Base-by-base conservation (phyloP, 768 basidiomycete species). In the Lenzites betulinus region DNA sequence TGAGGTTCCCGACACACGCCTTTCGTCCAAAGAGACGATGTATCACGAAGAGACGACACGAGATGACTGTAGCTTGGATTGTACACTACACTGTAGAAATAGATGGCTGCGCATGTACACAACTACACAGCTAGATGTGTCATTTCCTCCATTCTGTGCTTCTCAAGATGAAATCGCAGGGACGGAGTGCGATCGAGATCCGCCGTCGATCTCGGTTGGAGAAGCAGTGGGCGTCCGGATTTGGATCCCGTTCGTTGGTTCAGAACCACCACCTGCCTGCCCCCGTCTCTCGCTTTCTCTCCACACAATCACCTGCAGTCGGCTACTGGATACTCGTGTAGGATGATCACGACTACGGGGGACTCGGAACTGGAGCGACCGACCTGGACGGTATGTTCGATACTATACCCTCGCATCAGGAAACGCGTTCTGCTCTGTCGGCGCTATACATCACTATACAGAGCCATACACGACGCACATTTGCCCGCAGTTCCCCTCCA, bases 51-150 rank as follows among this genome's bases (percentile, higher is more conserved):
- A 11, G 26, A 57, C 25, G 44, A 49, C 33, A 23, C 26, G 20
- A 7, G 22, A 36, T 22, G 35, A 36, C 30, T 47, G 35, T 36
- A 38, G 44, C 39, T 50, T 50, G 56, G 49, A 58, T 51, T 58
- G 56, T 58, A 50, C 15, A 42, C 9, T 50, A 50, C 28, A 26
- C 15, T 59, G 58, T 59, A 59, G 58, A 59, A 53, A n/a, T 59
- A 59, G 58, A 59, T 53, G 51, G 33, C 38, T 46, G n/a, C 20
- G 6, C 28, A 13, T n/a, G 12, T 49, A 30, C 28, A 18, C 47
- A n/a, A 28, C 46, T 48, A 33, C 22, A 22, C n/a, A 18, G 42
- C 42, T 43, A 20, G 7, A 7, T 43, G 7, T 43, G 18, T 16
- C 13, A 33, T 33, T 33, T 33, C 11, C 30, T 11, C 30, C 30